phyloP scores from a whole-genome alignment of 169 alveolate genomes.

The Cardiosporidium cionae region DNA sequence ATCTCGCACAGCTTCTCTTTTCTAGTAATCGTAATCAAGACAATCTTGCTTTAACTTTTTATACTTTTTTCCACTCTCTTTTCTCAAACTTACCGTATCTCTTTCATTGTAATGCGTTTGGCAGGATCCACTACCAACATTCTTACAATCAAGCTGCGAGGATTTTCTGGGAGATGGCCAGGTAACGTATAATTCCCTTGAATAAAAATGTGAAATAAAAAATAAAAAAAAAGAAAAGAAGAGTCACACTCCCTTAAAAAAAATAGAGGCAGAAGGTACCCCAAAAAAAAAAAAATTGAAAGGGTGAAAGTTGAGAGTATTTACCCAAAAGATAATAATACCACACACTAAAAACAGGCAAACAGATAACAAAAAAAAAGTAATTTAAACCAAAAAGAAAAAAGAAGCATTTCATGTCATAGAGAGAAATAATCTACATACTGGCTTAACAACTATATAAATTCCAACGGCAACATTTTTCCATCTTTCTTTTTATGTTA shows the following conservation, averaged over 20 bases:
- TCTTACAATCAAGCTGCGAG: conserved; percentile 27
- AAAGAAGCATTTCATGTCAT: no score
- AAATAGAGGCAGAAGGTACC: neutral
- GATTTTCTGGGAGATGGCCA: conserved; percentile 58
- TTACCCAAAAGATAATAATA: neutral
- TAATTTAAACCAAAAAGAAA: no score
- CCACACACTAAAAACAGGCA: no score
- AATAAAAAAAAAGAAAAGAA: neutral
- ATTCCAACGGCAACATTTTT: no score
- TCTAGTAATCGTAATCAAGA: no score
- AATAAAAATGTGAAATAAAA: neutral
- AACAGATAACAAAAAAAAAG: no score
- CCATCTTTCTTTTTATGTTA: no score
- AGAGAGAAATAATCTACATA: no score
- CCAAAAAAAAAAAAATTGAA: neutral
- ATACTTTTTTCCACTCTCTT: neutral
- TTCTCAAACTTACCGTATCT: conserved; percentile 42
- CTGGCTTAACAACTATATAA: no score
- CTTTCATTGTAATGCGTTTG: conserved; percentile 40
- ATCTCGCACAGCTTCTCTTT: no score
- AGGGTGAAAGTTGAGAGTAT: neutral
- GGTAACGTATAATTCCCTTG: conserved; percentile 68
- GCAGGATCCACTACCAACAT: conserved; percentile 62
- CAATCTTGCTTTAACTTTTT: no score
- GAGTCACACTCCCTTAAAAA: neutral